Percentiles rank a stretch among this genome's conserved stretches.
phyloP scores from a whole-genome alignment of 331 rosid species.

The Dryas integrifolia region DNA sequence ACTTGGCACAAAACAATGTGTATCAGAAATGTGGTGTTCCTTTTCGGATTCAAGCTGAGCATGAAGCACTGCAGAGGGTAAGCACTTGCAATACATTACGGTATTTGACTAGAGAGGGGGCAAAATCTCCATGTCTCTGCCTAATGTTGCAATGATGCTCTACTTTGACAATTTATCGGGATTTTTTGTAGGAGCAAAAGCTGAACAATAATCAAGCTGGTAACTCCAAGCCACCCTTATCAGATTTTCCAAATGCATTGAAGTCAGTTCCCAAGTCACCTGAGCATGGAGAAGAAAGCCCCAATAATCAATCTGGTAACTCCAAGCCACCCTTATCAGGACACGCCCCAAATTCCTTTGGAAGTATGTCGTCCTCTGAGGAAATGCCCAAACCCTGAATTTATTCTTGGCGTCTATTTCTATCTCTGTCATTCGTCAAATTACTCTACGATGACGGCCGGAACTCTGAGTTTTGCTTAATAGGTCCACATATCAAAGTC shows the following conservation, averaged over 20 bases:
- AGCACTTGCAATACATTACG: constrained; percentile 21
- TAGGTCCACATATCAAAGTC: constrained; percentile 14
- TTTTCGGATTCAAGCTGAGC: constrained; percentile 88
- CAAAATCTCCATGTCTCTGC: background rate
- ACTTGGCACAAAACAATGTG: constrained; percentile 80
- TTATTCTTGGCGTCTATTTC: constrained; percentile 23
- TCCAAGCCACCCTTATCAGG: constrained; percentile 37
- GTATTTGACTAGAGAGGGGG: background rate
- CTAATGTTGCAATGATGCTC: background rate
- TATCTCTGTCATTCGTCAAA: background rate
- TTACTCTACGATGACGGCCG: constrained; percentile 15
- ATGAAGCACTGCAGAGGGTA: constrained; percentile 86
- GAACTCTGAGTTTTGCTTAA: constrained; percentile 15
- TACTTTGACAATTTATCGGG: background rate
- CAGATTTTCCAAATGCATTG: constrained; percentile 62
- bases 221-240: constrained; percentile 37
- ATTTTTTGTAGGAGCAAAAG: constrained; percentile 66
- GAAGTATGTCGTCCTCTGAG: constrained; percentile 39
- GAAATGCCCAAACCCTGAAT: constrained; percentile 43
- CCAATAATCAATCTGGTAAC: constrained; percentile 42
- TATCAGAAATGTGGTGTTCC: constrained; percentile 92
- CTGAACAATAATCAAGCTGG: constrained; percentile 45
- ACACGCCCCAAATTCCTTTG: constrained; percentile 38
- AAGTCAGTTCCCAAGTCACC: constrained; percentile 43
- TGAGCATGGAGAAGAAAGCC: constrained; percentile 52